Evolutionary conservation across 495 filamentous ascomycete genomes (phyloP), one percentile per base, ranked within the genome.

Genomic region (Friedmanniomyces simplex): DNA sequence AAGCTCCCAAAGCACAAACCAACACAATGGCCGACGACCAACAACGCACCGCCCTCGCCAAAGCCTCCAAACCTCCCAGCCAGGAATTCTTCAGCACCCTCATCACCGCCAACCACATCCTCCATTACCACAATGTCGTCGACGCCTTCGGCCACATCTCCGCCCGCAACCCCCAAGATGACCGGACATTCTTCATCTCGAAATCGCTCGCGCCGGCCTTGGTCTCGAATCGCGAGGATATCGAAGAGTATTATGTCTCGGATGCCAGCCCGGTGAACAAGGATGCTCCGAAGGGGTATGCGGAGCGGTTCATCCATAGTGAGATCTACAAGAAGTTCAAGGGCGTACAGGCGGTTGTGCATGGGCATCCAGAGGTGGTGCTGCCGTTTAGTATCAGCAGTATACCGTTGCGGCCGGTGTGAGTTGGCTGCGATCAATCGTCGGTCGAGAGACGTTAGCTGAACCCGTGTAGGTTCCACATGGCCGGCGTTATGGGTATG

Each of bases 401-500:
- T 22, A 48, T 55, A 6, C 63, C 63, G 3, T 43, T 65, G 20
- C 28, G 59, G 32, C 63, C 63, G 0, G 63, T 65, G 43, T 61
- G 42, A 58, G 55, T 51, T 6, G n/a, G 13, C 4, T 22, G 1
- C 10, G 14, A 2, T 36, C 21, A 16, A 36, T 32, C 11, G 22
- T 18, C 37, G 50, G 2, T 18, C 2, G 10, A 11, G 34, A 39
- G 18, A n/a, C 14, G 39, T 52, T n/a, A 21, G 52, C 52, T 54
- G 52, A 54, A 42, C 24, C 18, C 6, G 45, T 18, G 5, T 42
- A 58, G 55, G 7, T 71, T 71, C 54, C 74, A 79, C 62, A 72
- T 75, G 69, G 77, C 75, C 8, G 76, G 75, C 0, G 78, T 80
- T 47, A 68, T 79, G 42, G 74, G 75, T 68, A 54, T 13, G 49